Conservation (phyloP, 371 early-diverging fungal genomes). For the Choanephora cucurbitarum region DNA sequence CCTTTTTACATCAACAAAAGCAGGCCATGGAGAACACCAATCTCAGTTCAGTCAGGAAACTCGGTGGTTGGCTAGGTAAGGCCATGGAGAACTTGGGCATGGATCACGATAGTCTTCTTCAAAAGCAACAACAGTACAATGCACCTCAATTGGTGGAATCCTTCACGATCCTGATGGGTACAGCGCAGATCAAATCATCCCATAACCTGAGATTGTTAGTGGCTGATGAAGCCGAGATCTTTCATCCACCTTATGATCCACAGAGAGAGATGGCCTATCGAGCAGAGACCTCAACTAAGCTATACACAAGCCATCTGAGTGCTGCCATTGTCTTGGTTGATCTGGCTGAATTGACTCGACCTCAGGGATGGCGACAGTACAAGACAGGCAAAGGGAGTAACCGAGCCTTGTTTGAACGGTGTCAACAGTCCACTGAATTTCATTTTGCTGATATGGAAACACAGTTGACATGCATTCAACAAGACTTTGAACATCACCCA, state of each 20-base stretch:
- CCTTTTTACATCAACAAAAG: conserved; percentile 69
- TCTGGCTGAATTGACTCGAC: conserved; percentile 46
- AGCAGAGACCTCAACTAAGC: conserved; percentile 70
- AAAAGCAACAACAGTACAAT: conserved; percentile 12
- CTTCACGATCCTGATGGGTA: conserved; percentile 73
- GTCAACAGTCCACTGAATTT: conserved; percentile 73
- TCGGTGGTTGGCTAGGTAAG: conserved; percentile 70
- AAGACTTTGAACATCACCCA: conserved; percentile 43
- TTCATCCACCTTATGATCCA: conserved; percentile 54
- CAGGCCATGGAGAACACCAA: conserved; percentile 61
- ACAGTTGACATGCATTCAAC: conserved; percentile 61
- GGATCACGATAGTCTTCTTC: conserved; percentile 41
- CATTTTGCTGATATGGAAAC: conserved; percentile 74
- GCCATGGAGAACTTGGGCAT: conserved; percentile 74
- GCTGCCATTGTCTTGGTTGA: conserved; percentile 67
- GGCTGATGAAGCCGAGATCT: conserved; percentile 52
- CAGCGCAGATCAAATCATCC: conserved; percentile 70
- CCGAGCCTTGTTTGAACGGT: conserved; percentile 65
- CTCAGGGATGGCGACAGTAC: conserved; percentile 56
- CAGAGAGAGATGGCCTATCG: conserved; percentile 62
- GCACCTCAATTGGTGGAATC: conserved; percentile 65
- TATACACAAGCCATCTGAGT: conserved; percentile 69
- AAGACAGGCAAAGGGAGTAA: conserved; percentile 65
- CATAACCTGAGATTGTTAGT: conserved; percentile 70
- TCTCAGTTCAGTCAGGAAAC: conserved; percentile 60